Evolutionary conservation across 331 rosid species (phyloP).

Genomic region (Telfairia occidentalis): DNA sequence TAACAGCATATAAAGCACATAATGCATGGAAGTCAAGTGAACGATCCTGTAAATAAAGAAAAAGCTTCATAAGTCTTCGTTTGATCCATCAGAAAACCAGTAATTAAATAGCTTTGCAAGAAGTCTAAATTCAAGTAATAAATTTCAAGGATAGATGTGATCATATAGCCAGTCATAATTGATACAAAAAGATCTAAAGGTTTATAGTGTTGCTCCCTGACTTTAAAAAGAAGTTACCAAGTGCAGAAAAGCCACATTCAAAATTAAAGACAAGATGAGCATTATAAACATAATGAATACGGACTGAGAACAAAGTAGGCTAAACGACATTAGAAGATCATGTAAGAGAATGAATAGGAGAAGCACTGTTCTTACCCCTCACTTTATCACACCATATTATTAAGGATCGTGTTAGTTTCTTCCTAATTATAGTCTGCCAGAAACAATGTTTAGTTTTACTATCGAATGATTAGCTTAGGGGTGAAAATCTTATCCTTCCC

Average conservation of each 20-base stretch:
- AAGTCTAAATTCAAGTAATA: background rate
- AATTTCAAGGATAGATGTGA: background rate
- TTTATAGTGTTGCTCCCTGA: background rate
- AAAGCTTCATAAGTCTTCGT: slow-evolving; percentile 20
- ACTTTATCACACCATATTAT: background rate
- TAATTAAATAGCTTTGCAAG: background rate
- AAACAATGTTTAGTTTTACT: background rate
- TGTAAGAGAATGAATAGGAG: background rate
- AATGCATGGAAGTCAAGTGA: slow-evolving; percentile 89
- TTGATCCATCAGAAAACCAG: background rate
- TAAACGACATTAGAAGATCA: background rate
- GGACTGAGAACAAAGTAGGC: background rate
- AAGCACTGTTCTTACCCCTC: background rate
- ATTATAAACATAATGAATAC: background rate
- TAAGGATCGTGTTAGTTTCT: background rate
- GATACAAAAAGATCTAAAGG: background rate
- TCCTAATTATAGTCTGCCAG: background rate
- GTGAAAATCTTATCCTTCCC: background rate
- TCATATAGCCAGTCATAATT: background rate
- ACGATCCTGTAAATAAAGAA: slow-evolving; percentile 69
- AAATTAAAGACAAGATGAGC: background rate
- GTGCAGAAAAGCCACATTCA: background rate
- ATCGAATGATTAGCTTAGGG: background rate
- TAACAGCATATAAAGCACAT: slow-evolving; percentile 91
- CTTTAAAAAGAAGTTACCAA: background rate